Percentiles rank a stretch among this genome's conserved stretches.
phyloP scores from a whole-genome alignment of 176 grass and related monocot species.

The Pharus latifolius region DNA sequence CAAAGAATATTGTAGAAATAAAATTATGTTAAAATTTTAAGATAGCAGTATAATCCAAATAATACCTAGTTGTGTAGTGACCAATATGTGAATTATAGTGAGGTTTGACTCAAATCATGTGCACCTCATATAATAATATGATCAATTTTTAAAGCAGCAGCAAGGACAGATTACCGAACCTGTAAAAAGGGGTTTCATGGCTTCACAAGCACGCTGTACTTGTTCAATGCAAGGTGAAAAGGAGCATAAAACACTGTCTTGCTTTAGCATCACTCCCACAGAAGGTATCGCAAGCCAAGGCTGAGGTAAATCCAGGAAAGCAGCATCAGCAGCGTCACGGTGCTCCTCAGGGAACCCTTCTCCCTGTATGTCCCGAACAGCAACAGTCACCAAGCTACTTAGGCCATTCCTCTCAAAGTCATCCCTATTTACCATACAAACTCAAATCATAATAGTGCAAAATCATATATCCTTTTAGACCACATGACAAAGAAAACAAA shows the following conservation, averaged over 20 bases:
- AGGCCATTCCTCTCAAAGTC: conserved; percentile 83
- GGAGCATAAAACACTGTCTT: conserved; percentile 75
- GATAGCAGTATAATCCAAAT: too few species aligned
- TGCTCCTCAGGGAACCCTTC: conserved; percentile 73
- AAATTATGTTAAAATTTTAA: too few species aligned
- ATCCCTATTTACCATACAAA: conserved; percentile 30
- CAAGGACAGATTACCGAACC: conserved; percentile 23
- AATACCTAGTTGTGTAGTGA: not conserved
- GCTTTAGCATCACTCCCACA: conserved; percentile 44
- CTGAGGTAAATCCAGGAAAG: conserved; percentile 88
- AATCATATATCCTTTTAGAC: not conserved
- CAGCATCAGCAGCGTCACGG: conserved; percentile 44
- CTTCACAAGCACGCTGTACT: conserved; percentile 70
- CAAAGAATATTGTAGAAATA: too few species aligned
- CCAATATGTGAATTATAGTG: not conserved
- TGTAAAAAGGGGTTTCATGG: conserved; percentile 59
- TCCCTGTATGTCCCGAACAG: conserved; percentile 74
- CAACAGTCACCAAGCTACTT: conserved; percentile 59
- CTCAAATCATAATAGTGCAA: not conserved
- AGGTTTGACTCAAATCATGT: not conserved
- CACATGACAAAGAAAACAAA: not conserved
- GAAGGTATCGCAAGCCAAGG: conserved; percentile 82
- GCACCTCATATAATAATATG: not conserved
- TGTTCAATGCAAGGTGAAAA: conserved; percentile 98
- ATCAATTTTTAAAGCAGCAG: not conserved